Conservation (phyloP, 2,329 filamentous ascomycete species). For the Raffaelea arxii region DNA sequence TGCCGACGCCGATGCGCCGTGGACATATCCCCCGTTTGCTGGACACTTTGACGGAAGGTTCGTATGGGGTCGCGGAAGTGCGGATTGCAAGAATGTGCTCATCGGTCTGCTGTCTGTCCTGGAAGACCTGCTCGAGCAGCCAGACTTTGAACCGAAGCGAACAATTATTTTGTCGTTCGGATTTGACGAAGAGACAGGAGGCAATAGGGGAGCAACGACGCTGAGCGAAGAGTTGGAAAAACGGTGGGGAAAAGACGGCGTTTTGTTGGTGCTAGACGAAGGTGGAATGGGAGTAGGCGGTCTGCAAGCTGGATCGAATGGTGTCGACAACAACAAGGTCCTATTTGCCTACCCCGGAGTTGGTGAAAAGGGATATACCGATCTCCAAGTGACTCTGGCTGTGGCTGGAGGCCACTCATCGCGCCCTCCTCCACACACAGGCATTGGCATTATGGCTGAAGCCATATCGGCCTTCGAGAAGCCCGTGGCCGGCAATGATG, state of each 20-base stretch:
- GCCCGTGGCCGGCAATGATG: conserved; percentile 47
- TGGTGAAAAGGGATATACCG: conserved; percentile 50
- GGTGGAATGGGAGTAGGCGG: conserved; percentile 33
- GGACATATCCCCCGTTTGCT: conserved; percentile 50
- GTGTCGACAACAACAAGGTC: conserved; percentile 8
- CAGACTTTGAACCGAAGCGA: conserved; percentile 39
- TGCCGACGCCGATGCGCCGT: conserved; percentile 40
- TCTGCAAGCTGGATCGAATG: conserved; percentile 43
- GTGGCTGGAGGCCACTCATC: conserved; percentile 50
- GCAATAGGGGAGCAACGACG: conserved; percentile 34
- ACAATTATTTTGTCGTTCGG: conserved; percentile 50
- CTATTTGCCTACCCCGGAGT: conserved; percentile 46
- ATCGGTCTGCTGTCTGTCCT: conserved; percentile 45
- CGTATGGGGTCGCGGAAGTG: conserved; percentile 51
- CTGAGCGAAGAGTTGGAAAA: conserved; percentile 34
- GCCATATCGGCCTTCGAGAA: conserved; percentile 36
- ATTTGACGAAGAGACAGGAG: conserved; percentile 52
- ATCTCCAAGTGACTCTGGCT: conserved; percentile 44
- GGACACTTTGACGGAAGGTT: conserved; percentile 46
- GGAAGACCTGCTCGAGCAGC: conserved; percentile 39
- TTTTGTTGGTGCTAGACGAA: conserved; percentile 49
- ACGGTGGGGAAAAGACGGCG: conserved; percentile 41
- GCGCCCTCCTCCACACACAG: conserved; percentile 42
- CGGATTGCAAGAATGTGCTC: conserved; percentile 52
- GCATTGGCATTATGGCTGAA: conserved; percentile 40